phyloP scores from a whole-genome alignment of 129 eudicot genomes.

The Scalesia atractyloides region DNA sequence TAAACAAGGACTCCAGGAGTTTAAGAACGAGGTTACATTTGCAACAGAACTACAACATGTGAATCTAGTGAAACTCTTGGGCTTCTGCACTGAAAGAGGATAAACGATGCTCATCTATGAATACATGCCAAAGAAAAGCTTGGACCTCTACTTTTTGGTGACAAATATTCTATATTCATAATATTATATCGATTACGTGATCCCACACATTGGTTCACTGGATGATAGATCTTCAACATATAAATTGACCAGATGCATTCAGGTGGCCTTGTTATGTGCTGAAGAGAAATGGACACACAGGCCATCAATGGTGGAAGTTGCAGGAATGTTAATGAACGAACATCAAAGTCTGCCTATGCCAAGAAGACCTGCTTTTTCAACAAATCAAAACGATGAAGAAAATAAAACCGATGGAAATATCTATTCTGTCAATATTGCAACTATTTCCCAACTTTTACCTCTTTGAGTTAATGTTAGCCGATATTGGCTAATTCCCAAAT shows the following conservation, averaged over 20 bases:
- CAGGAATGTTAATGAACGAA: slow-evolving; percentile 23
- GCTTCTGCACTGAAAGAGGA: too few relatives aligned
- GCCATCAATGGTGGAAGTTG: slow-evolving; percentile 31
- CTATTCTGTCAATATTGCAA: slow-evolving; percentile 21
- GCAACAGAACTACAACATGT: too few relatives aligned
- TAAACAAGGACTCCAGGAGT: too few relatives aligned
- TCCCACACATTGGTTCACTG: too few relatives aligned
- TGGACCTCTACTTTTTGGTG: too few relatives aligned
- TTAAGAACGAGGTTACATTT: too few relatives aligned
- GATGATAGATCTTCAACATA: slow-evolving; percentile 27
- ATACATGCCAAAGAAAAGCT: too few relatives aligned
- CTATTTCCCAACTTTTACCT: slow-evolving; percentile 26
- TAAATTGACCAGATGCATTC: slow-evolving; percentile 25
- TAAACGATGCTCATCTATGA: too few relatives aligned
- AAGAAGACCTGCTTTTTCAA: slow-evolving; percentile 26
- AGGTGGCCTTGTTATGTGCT: slow-evolving; percentile 28
- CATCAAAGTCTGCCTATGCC: slow-evolving; percentile 23
- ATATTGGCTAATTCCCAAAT: too few relatives aligned
- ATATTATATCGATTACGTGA: too few relatives aligned
- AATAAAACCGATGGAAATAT: slow-evolving; percentile 4
- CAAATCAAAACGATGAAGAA: slow-evolving; percentile 9
- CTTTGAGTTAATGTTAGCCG: slow-evolving; percentile 29
- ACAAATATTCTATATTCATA: too few relatives aligned
- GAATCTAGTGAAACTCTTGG: too few relatives aligned
- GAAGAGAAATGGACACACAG: slow-evolving; percentile 32